Base-by-base conservation (phyloP, 108 stramenopile species). In the Chaetoceros muelleri region DNA sequence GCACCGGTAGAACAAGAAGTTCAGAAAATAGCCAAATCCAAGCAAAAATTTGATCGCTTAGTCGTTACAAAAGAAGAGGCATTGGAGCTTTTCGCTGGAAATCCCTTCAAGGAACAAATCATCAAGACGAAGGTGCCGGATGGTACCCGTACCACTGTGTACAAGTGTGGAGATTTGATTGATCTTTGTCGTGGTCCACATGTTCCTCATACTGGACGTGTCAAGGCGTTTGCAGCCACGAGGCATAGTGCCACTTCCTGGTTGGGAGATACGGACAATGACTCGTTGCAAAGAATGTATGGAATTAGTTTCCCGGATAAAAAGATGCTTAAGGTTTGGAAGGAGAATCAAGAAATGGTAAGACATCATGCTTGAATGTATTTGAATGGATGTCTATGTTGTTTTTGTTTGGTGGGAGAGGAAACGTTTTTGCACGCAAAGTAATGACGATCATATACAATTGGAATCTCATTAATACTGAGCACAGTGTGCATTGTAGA, bases 151-250 rank as follows among this genome's bases (percentile, higher is more conserved):
- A 97, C 98, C 63, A 97, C 98, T 18, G 97, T 97, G 21, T 99
- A 99, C 75, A 74, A 82, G 46, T 97, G 95, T 62, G 99, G 99
- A 8, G 85, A 94, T 53, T 73, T 99, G 48, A 92, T 99, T 61
- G 99, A 99, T 67, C 75, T 99, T 58, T 99, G 99, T 67, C 89
- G 91, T 24, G 99, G 99, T 26, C 99, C 99, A 21, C 99, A 99
- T 62, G 61, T 99, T 28, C 73, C 94, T 29, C 74, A 96, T 69
- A 95, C 96, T 1, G 96, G 95, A 34, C 78, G 79, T 69, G 86
- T 95, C 52, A 94, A 95, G 81, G 95, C 95, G 17, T 97, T 99
- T 75, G 91, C 93, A 3, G 76, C 93, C 44, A 85, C 85, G 21
- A 71, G 87, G 8, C 82, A 94, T 53, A 91, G 91, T 17, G 80